Evolutionary conservation across 176 grass and related monocot species (phyloP), one percentile per base, ranked within the genome.

Genomic region (Aegilops bicornis): DNA sequence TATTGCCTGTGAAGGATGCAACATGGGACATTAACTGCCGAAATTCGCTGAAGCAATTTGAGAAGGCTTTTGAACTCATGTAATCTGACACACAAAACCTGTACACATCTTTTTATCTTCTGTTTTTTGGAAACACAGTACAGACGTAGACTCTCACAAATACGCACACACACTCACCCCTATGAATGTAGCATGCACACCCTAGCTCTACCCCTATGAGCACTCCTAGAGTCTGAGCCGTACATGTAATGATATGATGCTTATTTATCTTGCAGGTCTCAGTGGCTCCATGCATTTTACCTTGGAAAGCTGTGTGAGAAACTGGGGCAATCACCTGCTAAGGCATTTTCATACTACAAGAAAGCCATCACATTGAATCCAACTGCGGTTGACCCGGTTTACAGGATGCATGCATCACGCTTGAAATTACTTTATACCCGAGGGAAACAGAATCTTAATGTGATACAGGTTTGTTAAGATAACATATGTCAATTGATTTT

Each of bases 251-350:
- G 50, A 79, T 83, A 72, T 83, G 16, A 64, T 77, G 31, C 11
- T 42, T 84, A 35, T 80, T 77, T 84, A 61, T 80, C 87, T 91
- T 45, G 67, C 84, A 98, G 96, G 83, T 48, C 76, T 30, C 88
- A 98, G 72, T 98, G 96, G 96, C 92, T 96, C 76, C 90, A 98
- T 91, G 96, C 92, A 35, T 98, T 98, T 95, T 98, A 96, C 43
- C 93, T 98, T 72, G 96, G 96, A 80, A 98, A 98, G 76, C 79
- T 98, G n/a, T 96, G 93, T 90, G 90, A 98, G 82, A 98, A 98
- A 85, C 82, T 96, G 82, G 91, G 75, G 48, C 79, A 91, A 79
- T 91, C 93, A 67, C 89, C 89, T 91, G 89, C 86, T 33, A 92
- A 96, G 86, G 90, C 96, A 84, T 92, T 98, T 92, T 91, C 70